Percentiles rank a stretch among this genome's conserved stretches.
phyloP scores from a whole-genome alignment of 177 flowering plant species.

The Vitis hybrid region DNA sequence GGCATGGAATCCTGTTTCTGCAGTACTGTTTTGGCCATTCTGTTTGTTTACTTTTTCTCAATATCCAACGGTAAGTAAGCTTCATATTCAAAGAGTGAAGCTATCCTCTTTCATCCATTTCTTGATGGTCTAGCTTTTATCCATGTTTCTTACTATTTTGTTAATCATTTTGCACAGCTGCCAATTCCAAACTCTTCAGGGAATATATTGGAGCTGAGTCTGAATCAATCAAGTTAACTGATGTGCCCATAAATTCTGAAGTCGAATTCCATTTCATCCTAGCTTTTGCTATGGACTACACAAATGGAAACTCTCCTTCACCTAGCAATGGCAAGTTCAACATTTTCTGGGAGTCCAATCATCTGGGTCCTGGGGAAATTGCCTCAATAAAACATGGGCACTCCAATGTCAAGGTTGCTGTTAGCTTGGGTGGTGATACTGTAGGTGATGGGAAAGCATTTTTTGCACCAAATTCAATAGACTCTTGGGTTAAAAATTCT shows the following conservation, averaged over 20 bases:
- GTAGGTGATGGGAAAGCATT: neutral
- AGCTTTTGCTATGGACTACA: slow-evolving; percentile 12
- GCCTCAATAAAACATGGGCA: neutral
- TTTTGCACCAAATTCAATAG: slow-evolving; percentile 3
- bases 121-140: neutral
- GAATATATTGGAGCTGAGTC: slow-evolving; percentile 13
- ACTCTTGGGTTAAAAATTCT: slow-evolving; percentile 11
- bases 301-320: neutral
- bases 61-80: no score
- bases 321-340: slow-evolving; percentile 12
- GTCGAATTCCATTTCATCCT: slow-evolving; percentile 12
- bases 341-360: slow-evolving; percentile 1
- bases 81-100: no score
- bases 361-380: neutral
- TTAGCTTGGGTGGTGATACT: slow-evolving; percentile 9
- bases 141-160: no score
- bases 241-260: slow-evolving; percentile 10
- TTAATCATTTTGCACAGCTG: neutral
- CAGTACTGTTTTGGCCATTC: no score
- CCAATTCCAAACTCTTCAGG: slow-evolving; percentile 12
- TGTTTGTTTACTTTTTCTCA: no score
- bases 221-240: slow-evolving; percentile 4
- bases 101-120: no score
- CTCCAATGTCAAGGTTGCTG: slow-evolving; percentile 6
- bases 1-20: no score